Percentiles rank a stretch among this genome's conserved stretches.
Evolutionary conservation across 169 alveolate genomes (phyloP).

Genomic region (Babesia microti): DNA sequence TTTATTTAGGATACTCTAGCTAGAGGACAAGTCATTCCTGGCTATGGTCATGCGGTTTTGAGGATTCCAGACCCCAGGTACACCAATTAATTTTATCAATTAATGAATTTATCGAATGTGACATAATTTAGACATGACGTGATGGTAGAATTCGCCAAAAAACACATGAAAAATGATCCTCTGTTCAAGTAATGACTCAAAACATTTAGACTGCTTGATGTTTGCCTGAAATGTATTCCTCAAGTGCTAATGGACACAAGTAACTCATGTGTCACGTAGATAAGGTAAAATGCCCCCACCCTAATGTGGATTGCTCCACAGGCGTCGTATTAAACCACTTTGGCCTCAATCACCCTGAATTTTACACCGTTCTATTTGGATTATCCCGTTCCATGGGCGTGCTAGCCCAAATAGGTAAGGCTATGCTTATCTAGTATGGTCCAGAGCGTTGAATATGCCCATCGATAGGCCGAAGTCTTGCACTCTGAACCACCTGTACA

Average conservation of each 20-base stretch:
- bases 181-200: conserved; percentile 62
- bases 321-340: conserved; percentile 82
- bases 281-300: conserved; percentile 88
- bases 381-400: conserved; percentile 88
- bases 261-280: conserved; percentile 28
- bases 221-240: conserved; percentile 38
- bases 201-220: conserved; percentile 62
- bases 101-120: neutral
- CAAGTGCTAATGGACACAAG: conserved; percentile 25
- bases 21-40: conserved; percentile 85
- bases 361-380: conserved; percentile 87
- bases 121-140: conserved; percentile 37
- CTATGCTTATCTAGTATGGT: conserved; percentile 49
- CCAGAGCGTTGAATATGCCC: conserved; percentile 41
- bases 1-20: conserved; percentile 53
- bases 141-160: conserved; percentile 72
- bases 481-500: conserved; percentile 18
- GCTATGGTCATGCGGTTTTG: conserved; percentile 95
- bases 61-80: conserved; percentile 90
- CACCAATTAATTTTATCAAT: conserved; percentile 16
- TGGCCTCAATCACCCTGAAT: conserved; percentile 78
- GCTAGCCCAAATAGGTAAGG: conserved; percentile 70
- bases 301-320: conserved; percentile 91
- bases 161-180: conserved; percentile 73
- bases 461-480: conserved; percentile 46